Evolutionary conservation across 805 yeast species (phyloP).

Genomic region (Yueomyces sp.): DNA sequence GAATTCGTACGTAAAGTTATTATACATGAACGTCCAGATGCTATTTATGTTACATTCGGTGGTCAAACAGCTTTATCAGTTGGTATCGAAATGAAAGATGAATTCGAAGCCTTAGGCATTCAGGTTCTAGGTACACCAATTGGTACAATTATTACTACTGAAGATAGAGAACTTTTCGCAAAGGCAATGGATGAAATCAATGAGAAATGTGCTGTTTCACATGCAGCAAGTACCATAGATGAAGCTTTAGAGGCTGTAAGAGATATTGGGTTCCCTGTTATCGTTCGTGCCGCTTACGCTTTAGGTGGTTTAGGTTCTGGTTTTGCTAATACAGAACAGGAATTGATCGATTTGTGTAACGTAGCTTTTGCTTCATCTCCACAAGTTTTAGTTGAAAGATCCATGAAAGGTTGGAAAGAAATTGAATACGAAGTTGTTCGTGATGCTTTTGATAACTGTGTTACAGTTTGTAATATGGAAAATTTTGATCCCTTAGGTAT

Average conservation of each 20-base stretch:
- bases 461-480: conserved; percentile 98
- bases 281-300: conserved; percentile 95
- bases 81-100: conserved; percentile 92
- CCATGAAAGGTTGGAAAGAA: conserved; percentile 99
- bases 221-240: conserved; percentile 63
- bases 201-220: conserved; percentile 91
- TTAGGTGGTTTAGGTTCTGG: conserved; percentile 98
- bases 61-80: conserved; percentile 97
- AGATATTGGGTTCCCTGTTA: conserved; percentile 86
- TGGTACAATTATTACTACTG: conserved; percentile 92
- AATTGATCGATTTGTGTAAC: conserved; percentile 71
- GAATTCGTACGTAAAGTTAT: conserved; percentile 95
- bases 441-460: conserved; percentile 94
- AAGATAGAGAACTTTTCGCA: conserved; percentile 94
- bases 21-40: conserved; percentile 90
- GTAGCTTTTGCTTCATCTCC: conserved; percentile 94
- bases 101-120: conserved; percentile 77
- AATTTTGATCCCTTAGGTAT: conserved; percentile 97
- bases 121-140: conserved; percentile 94
- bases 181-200: conserved; percentile 87
- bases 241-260: conserved; percentile 81
- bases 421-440: conserved; percentile 98
- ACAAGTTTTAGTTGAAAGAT: conserved; percentile 86
- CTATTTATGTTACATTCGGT: conserved; percentile 94
- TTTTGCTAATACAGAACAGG: conserved; percentile 78